A percentile compares a stretch with the other conserved stretches of the same genome.
phyloP scores from a whole-genome alignment of 208 protist genomes.

The Leishmania gerbilli region DNA sequence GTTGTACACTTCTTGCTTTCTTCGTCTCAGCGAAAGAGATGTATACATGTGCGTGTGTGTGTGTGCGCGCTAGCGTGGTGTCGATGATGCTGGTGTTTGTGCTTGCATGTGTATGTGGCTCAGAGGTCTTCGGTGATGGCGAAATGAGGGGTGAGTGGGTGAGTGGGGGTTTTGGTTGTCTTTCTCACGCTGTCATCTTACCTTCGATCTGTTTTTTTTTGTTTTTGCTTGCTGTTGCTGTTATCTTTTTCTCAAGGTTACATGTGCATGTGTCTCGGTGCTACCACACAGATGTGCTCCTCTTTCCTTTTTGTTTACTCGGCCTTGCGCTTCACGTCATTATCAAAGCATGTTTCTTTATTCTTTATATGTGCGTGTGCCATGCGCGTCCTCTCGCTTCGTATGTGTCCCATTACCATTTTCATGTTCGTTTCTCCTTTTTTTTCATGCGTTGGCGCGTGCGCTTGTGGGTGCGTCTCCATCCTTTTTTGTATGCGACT shows the following conservation, averaged over 20 bases:
- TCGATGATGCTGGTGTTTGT: not conserved
- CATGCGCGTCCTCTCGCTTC: not conserved
- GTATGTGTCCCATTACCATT: constrained; percentile 10
- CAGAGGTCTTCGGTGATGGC: not conserved
- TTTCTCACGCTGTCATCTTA: not conserved
- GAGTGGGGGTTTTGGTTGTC: no score
- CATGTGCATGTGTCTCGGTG: not conserved
- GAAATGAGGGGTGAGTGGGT: not conserved
- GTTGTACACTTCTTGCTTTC: not conserved
- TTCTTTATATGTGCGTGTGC: not conserved
- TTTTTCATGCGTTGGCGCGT: not conserved
- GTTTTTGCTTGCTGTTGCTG: not conserved
- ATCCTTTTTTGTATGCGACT: not conserved
- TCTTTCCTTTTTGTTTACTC: not conserved
- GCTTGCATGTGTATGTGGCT: not conserved
- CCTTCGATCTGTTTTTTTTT: not conserved
- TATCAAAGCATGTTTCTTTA: not conserved
- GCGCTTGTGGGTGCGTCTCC: not conserved
- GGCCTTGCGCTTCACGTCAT: not conserved
- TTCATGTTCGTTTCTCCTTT: not conserved
- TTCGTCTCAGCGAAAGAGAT: not conserved
- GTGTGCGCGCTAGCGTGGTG: not conserved
- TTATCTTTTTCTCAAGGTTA: not conserved
- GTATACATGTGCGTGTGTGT: not conserved
- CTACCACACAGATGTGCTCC: not conserved